Evolutionary conservation across 2,329 filamentous ascomycete genomes (phyloP).

Genomic region (Fusarium transvaalense): DNA sequence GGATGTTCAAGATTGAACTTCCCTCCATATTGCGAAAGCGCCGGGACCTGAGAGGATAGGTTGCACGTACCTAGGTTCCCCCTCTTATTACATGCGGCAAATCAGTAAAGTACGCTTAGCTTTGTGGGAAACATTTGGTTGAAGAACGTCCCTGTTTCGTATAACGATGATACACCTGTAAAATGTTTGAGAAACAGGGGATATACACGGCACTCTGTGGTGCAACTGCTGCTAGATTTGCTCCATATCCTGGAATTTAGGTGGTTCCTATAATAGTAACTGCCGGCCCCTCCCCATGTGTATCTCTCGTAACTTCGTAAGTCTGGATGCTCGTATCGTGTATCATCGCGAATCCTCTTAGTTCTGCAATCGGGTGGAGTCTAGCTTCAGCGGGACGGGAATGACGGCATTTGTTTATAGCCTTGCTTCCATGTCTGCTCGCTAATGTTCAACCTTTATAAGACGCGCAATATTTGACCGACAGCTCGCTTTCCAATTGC

Average conservation of each 20-base stretch:
- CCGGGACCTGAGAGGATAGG: not conserved
- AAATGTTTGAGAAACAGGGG: not conserved
- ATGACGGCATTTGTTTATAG: conserved; percentile 24
- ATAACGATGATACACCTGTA: not conserved
- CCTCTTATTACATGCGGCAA: not conserved
- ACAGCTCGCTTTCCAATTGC: not conserved
- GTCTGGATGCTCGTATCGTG: conserved; percentile 14
- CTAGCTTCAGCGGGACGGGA: conserved; percentile 19
- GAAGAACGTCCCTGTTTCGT: not conserved
- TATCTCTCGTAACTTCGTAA: not conserved
- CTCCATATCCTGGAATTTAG: conserved; percentile 3
- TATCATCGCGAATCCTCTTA: conserved; percentile 2
- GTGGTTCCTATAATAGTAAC: not conserved
- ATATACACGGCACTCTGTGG: not conserved
- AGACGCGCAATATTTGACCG: conserved; percentile 3
- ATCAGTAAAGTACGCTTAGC: not conserved
- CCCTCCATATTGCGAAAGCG: too few species aligned
- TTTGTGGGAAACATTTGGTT: not conserved
- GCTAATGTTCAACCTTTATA: not conserved
- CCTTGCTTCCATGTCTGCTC: not conserved
- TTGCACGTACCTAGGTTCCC: not conserved
- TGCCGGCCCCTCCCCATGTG: not conserved
- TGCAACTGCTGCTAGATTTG: not conserved
- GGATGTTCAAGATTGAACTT: not conserved
- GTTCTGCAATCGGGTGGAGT: conserved; percentile 29